These are phyloP conservation scores for Lasiodiplodia theobromae DNA, from an alignment of 2,329 filamentous ascomycete species.

Conservation along the genomic window DNA sequence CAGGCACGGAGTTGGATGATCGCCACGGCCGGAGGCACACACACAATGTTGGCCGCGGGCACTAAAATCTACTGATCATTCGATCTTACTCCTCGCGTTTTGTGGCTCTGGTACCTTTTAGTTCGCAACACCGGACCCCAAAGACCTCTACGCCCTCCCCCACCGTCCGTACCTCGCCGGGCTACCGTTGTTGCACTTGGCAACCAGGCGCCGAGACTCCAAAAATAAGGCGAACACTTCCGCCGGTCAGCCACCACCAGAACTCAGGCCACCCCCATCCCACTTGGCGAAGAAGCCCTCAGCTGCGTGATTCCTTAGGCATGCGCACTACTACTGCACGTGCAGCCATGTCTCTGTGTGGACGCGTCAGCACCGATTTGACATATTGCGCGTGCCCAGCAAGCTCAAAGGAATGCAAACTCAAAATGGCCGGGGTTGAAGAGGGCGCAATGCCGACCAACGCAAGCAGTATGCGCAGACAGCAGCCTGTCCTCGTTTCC, in stretches of 20 bases:
- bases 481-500: not conserved
- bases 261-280: not conserved
- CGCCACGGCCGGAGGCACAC: not conserved
- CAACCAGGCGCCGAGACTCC: conserved; percentile 12
- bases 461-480: not conserved
- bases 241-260: no score
- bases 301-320: not conserved
- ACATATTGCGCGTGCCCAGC: not conserved
- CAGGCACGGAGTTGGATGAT: conserved; percentile 4
- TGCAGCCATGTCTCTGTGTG: not conserved
- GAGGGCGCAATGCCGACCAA: not conserved
- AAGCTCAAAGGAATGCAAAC: not conserved
- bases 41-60: not conserved
- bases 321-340: not conserved
- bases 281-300: not conserved
- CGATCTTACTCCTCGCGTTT: not conserved
- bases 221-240: not conserved
- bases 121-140: no score
- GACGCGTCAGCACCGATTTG: not conserved
- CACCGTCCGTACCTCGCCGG: not conserved
- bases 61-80: not conserved
- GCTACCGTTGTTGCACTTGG: not conserved
- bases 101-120: conserved; percentile 10
- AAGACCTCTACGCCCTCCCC: not conserved
- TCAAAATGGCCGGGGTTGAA: not conserved